These are phyloP conservation scores for Claviceps capensis DNA, from an alignment of 2,329 filamentous ascomycete species.

Conservation along the genomic window DNA sequence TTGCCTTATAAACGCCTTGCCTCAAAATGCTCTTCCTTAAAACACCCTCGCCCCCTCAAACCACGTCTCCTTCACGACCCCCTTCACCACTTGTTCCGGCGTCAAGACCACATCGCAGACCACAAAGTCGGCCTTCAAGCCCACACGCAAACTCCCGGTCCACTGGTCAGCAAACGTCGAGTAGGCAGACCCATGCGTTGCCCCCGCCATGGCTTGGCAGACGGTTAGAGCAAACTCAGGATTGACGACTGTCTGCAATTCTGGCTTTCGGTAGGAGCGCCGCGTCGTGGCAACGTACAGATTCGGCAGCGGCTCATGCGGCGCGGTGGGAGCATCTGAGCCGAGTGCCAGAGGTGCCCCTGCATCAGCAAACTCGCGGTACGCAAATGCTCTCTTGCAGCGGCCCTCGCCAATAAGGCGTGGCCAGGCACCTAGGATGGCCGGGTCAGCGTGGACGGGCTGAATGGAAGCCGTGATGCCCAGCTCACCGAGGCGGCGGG, in stretches of 20 bases:
- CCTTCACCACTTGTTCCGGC: constrained; percentile 30
- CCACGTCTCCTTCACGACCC: constrained; percentile 38
- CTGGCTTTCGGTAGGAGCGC: constrained; percentile 36
- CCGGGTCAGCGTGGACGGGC: constrained; percentile 45
- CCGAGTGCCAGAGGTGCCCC: constrained; percentile 44
- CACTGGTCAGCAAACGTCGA: constrained; percentile 42
- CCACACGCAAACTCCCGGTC: constrained; percentile 37
- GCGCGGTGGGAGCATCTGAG: constrained; percentile 45
- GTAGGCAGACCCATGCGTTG: constrained; percentile 41
- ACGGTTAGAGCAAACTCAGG: constrained; percentile 38
- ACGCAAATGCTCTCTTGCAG: constrained; percentile 47
- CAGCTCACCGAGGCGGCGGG: constrained; percentile 37
- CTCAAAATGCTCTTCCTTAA: background rate
- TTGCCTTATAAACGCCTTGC: background rate
- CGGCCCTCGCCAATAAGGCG: constrained; percentile 38
- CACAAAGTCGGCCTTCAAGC: constrained; percentile 44
- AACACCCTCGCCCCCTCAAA: constrained; percentile 32
- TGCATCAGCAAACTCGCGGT: constrained; percentile 43
- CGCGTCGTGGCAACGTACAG: constrained; percentile 46
- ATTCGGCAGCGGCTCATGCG: constrained; percentile 39
- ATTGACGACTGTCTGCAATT: constrained; percentile 30
- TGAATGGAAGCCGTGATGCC: constrained; percentile 49
- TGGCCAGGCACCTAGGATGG: constrained; percentile 48
- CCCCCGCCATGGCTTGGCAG: constrained; percentile 38
- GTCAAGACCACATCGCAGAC: constrained; percentile 35